Evolutionary conservation across 768 basidiomycete species (phyloP).

Genomic region (Amanita rimosa): DNA sequence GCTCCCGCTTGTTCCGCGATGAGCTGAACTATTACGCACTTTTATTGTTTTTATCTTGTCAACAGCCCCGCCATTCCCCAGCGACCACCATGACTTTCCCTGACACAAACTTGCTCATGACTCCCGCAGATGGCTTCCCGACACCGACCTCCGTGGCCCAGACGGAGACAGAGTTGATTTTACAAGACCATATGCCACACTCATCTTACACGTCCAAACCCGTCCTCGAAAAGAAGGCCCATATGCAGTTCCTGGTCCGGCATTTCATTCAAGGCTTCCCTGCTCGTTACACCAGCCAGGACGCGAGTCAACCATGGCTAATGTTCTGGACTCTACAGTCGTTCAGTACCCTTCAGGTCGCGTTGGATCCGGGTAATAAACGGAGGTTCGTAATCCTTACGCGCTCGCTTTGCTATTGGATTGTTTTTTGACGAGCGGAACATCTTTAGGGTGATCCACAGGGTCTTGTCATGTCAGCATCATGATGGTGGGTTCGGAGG

Average conservation of each 20-base stretch:
- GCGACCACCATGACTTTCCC: background rate
- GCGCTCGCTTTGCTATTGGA: background rate
- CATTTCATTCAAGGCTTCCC: constrained; percentile 76
- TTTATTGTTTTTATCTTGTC: background rate
- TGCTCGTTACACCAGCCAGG: constrained; percentile 66
- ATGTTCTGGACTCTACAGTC: constrained; percentile 88
- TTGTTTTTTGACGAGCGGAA: background rate
- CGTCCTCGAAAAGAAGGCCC: constrained; percentile 46
- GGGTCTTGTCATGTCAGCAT: constrained; percentile 74
- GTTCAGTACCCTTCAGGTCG: constrained; percentile 70
- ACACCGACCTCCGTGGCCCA: constrained; percentile 57
- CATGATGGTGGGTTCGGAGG: constrained; percentile 87
- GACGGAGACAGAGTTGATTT: constrained; percentile 51
- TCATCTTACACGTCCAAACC: constrained; percentile 12
- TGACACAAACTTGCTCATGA: constrained; percentile 13
- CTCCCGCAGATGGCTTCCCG: constrained; percentile 45
- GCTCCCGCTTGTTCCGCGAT: no score
- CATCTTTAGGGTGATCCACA: constrained; percentile 59
- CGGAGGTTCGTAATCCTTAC: constrained; percentile 44
- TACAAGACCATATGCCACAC: constrained; percentile 42
- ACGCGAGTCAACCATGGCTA: constrained; percentile 94
- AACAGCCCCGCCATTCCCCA: background rate
- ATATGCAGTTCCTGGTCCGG: constrained; percentile 67
- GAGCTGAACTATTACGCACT: background rate
- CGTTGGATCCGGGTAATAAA: constrained; percentile 65